These are phyloP conservation scores for Parmelia sp. DNA, from an alignment of 495 filamentous ascomycete genomes.

Conservation along the genomic window DNA sequence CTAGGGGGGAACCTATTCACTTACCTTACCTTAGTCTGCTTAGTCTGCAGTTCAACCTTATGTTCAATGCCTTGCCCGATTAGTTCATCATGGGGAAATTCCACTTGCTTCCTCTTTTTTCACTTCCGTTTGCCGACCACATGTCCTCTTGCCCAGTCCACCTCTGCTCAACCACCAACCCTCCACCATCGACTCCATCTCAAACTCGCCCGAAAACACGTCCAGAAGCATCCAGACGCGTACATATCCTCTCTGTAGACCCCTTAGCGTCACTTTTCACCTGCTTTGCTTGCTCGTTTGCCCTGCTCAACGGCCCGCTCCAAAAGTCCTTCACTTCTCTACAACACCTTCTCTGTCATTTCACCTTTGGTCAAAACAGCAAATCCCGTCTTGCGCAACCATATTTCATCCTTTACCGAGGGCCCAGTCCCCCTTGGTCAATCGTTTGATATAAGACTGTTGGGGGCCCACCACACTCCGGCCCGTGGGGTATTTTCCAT, in stretches of 20 bases:
- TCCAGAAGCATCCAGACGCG: constrained; percentile 13
- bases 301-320: neutral
- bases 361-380: constrained; percentile 11
- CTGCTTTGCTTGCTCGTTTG: constrained; percentile 4
- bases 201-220: constrained; percentile 9
- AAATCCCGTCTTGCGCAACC: constrained; percentile 10
- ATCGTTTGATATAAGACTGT: constrained; percentile 4
- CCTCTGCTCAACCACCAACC: constrained; percentile 17
- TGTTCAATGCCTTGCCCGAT: neutral
- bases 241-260: constrained; percentile 11
- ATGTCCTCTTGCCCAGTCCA: constrained; percentile 14
- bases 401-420: neutral
- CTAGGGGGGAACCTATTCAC: neutral
- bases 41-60: neutral
- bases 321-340: neutral
- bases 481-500: neutral
- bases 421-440: neutral
- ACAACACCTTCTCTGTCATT: constrained; percentile 2
- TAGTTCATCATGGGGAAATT: constrained; percentile 3
- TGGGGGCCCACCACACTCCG: neutral
- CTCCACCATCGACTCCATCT: constrained; percentile 15
- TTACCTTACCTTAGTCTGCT: no score
- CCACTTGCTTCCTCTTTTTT: constrained; percentile 8
- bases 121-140: constrained; percentile 17
- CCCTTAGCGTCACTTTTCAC: constrained; percentile 4